Conservation (phyloP, 2,329 filamentous ascomycete species). For the Triangularia setosa region DNA sequence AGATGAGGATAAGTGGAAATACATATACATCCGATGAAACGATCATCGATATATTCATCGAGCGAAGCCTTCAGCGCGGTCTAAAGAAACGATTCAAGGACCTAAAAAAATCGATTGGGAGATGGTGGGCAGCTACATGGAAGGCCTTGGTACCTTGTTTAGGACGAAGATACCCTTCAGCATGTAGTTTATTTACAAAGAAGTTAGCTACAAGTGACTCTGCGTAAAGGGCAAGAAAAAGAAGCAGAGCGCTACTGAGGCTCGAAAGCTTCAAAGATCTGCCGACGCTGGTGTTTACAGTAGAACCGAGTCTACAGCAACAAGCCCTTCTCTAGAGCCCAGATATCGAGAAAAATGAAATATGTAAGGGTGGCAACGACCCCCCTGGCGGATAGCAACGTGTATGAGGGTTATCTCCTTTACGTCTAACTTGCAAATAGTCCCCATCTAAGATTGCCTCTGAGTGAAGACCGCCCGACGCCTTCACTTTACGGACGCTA, state of each 20-base stretch:
- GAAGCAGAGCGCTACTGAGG: too few relatives aligned
- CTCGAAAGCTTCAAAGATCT: too few relatives aligned
- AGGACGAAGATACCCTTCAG: too few relatives aligned
- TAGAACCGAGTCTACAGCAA: background rate
- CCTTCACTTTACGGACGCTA: background rate
- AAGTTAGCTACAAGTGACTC: too few relatives aligned
- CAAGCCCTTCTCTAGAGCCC: background rate
- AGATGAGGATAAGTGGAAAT: background rate
- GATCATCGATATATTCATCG: background rate
- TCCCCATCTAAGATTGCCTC: background rate
- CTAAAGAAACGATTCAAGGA: background rate
- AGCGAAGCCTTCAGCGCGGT: background rate
- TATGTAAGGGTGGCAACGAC: background rate
- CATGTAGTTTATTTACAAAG: too few relatives aligned
- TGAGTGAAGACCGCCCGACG: background rate
- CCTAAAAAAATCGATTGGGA: background rate
- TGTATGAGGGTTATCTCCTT: background rate
- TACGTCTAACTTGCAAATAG: background rate
- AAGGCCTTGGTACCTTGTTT: too few relatives aligned
- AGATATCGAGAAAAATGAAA: background rate
- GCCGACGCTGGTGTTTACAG: too few relatives aligned
- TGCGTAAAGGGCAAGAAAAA: too few relatives aligned
- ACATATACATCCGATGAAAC: background rate
- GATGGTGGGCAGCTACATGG: too few relatives aligned
- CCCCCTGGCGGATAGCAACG: background rate